Percentiles rank a stretch among this genome's conserved stretches.
These are phyloP conservation scores for Olyra latifolia DNA, from an alignment of 176 grass and related monocot species.

Conservation along the genomic window DNA sequence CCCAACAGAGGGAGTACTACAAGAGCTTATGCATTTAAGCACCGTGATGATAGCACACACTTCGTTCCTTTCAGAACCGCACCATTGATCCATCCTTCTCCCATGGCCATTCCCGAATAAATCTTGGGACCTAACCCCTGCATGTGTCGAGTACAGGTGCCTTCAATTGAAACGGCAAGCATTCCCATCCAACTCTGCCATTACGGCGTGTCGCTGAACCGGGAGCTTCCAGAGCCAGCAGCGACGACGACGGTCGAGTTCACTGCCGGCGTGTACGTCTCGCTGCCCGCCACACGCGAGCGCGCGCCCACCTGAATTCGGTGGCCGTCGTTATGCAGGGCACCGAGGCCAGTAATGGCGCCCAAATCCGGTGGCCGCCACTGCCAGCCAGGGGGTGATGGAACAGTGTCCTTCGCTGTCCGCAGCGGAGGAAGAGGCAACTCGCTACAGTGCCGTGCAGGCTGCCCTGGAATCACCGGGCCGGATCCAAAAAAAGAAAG, in stretches of 20 bases:
- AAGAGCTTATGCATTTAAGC: too few species aligned
- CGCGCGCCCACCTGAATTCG: constrained; percentile 4
- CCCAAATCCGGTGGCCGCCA: not conserved
- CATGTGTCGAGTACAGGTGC: too few species aligned
- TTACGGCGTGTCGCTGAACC: not conserved
- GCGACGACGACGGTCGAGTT: not conserved
- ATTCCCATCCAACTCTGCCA: not conserved
- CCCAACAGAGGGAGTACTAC: too few species aligned
- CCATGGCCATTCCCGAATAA: too few species aligned
- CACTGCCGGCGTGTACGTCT: not conserved
- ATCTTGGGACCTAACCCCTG: too few species aligned
- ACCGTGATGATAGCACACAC: too few species aligned
- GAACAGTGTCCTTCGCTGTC: not conserved
- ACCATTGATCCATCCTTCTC: too few species aligned
- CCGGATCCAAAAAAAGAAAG: too few species aligned
- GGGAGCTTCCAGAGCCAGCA: not conserved
- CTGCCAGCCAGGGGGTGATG: not conserved
- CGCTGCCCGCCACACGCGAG: not conserved
- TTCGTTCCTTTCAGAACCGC: too few species aligned
- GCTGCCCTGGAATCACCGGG: too few species aligned
- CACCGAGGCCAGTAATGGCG: constrained; percentile 3
- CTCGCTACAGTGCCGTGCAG: not conserved
- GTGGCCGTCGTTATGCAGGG: constrained; percentile 6
- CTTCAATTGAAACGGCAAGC: too few species aligned
- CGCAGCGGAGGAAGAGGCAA: not conserved